These are phyloP conservation scores for Davidsoniella neocaledoniae DNA, from an alignment of 2,329 filamentous ascomycete species.

Conservation along the genomic window DNA sequence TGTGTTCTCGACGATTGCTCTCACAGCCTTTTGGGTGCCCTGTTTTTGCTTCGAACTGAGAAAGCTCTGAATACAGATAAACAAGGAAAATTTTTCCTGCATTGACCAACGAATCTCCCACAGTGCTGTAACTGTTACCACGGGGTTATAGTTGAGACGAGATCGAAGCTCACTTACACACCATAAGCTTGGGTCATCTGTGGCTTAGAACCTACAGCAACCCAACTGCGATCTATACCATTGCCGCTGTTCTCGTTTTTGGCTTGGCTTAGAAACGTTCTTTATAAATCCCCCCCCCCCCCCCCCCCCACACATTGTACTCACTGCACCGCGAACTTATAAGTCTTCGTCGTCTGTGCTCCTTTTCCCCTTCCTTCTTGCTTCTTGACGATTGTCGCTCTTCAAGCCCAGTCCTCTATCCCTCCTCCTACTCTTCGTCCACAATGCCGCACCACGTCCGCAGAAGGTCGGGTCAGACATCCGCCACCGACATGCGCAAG, in stretches of 20 bases:
- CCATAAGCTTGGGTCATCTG: conserved; percentile 1
- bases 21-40: neutral
- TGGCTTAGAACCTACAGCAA: neutral
- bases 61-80: neutral
- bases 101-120: conserved; percentile 4
- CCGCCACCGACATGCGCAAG: conserved; percentile 34
- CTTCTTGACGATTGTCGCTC: conserved; percentile 1
- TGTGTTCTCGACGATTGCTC: too few relatives aligned
- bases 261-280: too few relatives aligned
- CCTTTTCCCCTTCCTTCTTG: conserved; percentile 1
- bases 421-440: conserved; percentile 12
- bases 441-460: conserved; percentile 41
- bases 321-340: neutral
- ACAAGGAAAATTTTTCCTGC: conserved; percentile 10
- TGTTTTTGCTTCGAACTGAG: neutral
- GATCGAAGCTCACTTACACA: conserved; percentile 5
- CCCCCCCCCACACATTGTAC: too few relatives aligned
- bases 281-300: too few relatives aligned
- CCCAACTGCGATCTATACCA: neutral
- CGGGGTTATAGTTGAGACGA: neutral
- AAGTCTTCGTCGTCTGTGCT: neutral
- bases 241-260: neutral
- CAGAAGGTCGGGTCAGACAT: conserved; percentile 33
- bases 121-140: too few relatives aligned
- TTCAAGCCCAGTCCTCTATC: conserved; percentile 1